These are phyloP conservation scores for Bromus sterilis DNA, from an alignment of 176 grass and related monocot species.

Conservation along the genomic window DNA sequence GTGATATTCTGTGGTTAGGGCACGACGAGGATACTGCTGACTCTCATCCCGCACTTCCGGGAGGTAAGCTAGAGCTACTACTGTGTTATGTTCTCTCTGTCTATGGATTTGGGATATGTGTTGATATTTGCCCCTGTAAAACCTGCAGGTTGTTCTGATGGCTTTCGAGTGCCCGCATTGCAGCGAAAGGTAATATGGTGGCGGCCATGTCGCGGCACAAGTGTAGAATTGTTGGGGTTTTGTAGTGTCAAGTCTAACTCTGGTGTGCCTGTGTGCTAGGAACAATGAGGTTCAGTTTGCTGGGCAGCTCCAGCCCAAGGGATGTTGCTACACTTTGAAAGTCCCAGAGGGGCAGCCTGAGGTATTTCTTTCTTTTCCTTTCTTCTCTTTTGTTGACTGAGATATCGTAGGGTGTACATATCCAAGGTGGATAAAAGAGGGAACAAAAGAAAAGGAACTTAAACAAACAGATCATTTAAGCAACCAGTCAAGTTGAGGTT, in stretches of 20 bases:
- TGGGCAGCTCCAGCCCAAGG: conserved; percentile 66
- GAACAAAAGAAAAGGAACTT: neutral
- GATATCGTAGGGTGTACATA: fast-evolving
- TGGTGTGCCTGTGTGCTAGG: conserved; percentile 21
- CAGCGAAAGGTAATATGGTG: conserved; percentile 48
- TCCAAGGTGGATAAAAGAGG: neutral
- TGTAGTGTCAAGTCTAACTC: neutral
- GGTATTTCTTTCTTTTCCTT: conserved; percentile 22
- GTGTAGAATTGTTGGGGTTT: neutral
- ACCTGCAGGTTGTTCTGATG: conserved; percentile 75
- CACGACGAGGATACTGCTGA: conserved; percentile 59
- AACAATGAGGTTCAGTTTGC: conserved; percentile 94
- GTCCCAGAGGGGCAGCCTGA: conserved; percentile 41
- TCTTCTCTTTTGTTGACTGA: neutral
- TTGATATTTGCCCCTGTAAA: conserved; percentile 13
- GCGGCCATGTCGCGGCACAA: neutral
- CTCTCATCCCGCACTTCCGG: conserved; percentile 67
- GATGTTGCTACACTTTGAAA: conserved; percentile 56
- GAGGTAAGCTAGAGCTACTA: conserved; percentile 32
- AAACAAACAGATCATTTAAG: neutral
- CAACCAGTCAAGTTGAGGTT: neutral
- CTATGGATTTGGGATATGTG: neutral
- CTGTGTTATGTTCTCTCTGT: too few relatives aligned
- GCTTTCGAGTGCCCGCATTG: conserved; percentile 82
- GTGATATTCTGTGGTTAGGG: conserved; percentile 25